These are phyloP conservation scores for Calonectria honghensis DNA, from an alignment of 2,329 filamentous ascomycete species.

Conservation along the genomic window DNA sequence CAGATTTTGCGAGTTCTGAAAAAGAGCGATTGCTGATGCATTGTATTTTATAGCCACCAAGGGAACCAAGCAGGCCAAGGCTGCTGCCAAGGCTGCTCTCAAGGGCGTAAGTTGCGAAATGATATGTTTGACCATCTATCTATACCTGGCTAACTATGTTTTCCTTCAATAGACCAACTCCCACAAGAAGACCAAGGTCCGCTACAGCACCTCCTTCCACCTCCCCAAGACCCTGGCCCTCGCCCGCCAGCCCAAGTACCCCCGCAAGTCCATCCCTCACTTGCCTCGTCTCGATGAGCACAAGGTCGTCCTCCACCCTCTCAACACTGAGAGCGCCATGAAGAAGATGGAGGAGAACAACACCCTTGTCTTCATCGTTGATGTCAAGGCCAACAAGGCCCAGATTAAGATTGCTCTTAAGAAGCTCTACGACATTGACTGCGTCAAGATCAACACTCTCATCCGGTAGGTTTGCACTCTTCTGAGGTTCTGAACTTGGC, in stretches of 20 bases:
- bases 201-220: constrained; percentile 96
- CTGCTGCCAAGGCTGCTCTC: constrained; percentile 96
- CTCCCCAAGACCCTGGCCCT: constrained; percentile 96
- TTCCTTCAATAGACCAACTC: constrained; percentile 66
- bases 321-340: constrained; percentile 99
- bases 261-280: constrained; percentile 94
- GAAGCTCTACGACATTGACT: constrained; percentile 99
- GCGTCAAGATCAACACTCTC: constrained; percentile 99
- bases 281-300: constrained; percentile 95
- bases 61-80: constrained; percentile 89
- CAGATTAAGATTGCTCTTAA: constrained; percentile 99
- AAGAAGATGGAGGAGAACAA: constrained; percentile 99
- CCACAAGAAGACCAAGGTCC: constrained; percentile 95
- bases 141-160: constrained; percentile 33
- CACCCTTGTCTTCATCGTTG: constrained; percentile 98
- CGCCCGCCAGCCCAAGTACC: constrained; percentile 94
- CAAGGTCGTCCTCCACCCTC: constrained; percentile 97
- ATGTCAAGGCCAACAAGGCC: constrained; percentile 99
- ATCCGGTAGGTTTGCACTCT: constrained; percentile 81
- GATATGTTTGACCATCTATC: neutral
- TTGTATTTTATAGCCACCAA: constrained; percentile 75
- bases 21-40: constrained; percentile 84
- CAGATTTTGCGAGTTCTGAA: constrained; percentile 85
- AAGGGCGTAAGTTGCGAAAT: constrained; percentile 85
- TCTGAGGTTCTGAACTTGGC: neutral